Percentiles rank a stretch among this genome's conserved stretches.
phyloP scores from a whole-genome alignment of 169 alveolate genomes.

The Cryptosporidium tyzzeri region DNA sequence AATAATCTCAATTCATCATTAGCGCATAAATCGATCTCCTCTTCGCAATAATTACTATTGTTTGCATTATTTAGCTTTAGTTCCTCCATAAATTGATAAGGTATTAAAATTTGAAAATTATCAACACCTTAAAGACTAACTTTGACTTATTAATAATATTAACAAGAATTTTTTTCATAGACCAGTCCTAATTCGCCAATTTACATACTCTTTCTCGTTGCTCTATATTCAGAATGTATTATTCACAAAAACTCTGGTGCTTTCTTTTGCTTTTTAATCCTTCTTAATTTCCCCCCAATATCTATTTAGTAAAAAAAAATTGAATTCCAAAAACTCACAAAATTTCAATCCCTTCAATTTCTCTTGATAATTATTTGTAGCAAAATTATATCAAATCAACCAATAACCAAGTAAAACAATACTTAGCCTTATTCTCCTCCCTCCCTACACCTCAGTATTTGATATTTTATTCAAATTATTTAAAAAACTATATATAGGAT shows the following conservation, averaged over 20 bases:
- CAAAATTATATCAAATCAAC: not conserved
- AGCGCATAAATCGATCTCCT: constrained; percentile 13
- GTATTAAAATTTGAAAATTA: not conserved
- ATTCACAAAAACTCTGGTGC: too few relatives aligned
- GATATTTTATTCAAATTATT: not conserved
- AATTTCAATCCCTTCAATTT: not conserved
- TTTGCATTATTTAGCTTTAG: constrained; percentile 16
- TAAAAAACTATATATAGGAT: not conserved
- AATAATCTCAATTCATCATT: constrained; percentile 26
- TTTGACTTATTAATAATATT: not conserved
- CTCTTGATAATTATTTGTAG: not conserved
- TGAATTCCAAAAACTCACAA: too few relatives aligned
- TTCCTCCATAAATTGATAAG: constrained; percentile 5
- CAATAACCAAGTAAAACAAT: not conserved
- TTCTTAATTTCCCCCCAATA: too few relatives aligned
- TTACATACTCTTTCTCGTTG: not conserved
- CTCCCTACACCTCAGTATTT: not conserved
- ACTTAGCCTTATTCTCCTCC: not conserved
- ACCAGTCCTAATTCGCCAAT: not conserved
- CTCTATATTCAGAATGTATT: not conserved
- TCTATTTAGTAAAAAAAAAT: too few relatives aligned
- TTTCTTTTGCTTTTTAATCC: not conserved
- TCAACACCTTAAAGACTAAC: not conserved
- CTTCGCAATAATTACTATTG: constrained; percentile 30
- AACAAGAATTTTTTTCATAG: not conserved